Base-by-base conservation (phyloP, 2,329 filamentous ascomycete genomes). In the Xylariaceae sp. region DNA sequence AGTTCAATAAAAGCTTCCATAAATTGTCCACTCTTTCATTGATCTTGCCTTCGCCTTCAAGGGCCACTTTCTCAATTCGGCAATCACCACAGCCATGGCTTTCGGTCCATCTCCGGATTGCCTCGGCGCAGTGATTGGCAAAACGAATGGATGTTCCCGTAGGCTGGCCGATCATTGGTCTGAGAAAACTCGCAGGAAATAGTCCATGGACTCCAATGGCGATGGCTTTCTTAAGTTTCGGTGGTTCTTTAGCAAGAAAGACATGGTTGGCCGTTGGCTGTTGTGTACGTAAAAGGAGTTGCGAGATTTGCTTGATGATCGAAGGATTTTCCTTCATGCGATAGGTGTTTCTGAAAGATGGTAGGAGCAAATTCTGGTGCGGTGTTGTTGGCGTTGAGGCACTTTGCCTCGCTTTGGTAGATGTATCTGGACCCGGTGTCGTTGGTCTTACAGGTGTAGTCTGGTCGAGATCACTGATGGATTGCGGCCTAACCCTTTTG, bases 111-210 rank as follows among this genome's bases (percentile, higher is more conserved):
- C 83, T 76, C 43, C 84, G 79, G 53, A 98, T 91, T 1, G 88
- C 85, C 30, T 87, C 81, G 4, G 89, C 89, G 15, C 86, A 87
- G 57, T 91, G 84, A 49, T 87, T 91, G 9, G 90, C 89, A 59
- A 98, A 98, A 31, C 89, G 84, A 42, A 97, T 81, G 0, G 91
- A 97, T 1, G 93, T 98, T 4, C 93, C 93, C 0, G 90, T 98
- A 0, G 93, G 93, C 54, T 95, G 91, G 0, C 93, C 93, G 13
- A 97, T 83, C 52, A 98, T 86, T 16, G 85, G 86, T n/a, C 93
- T 84, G 28, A 98, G 74, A 32, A 94, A 79, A 0, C 85, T 80
- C 1, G 89, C 89, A 1, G 93, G 93, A 51, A 97, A 96, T 45
- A 95, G 85, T 1, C 93, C 93, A 62, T 98, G 93, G 1, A 98